Conservation (phyloP, 768 basidiomycete species). For the Hydnomerulius pinastri region DNA sequence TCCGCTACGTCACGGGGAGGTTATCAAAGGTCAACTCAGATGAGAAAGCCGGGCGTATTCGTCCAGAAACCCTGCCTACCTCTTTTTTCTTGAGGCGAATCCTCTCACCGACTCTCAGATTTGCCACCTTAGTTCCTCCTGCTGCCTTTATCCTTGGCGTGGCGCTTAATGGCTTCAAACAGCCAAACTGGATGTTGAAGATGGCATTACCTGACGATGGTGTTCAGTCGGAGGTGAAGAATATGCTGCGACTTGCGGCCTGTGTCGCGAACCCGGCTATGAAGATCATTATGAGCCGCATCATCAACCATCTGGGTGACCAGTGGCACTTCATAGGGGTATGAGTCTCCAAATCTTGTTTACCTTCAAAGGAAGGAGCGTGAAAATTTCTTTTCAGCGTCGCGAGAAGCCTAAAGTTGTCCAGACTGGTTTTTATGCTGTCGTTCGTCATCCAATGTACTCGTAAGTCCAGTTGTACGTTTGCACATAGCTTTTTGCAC, state of each 20-base stretch:
- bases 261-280: conserved; percentile 19
- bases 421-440: conserved; percentile 33
- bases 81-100: conserved; percentile 22
- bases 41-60: conserved; percentile 14
- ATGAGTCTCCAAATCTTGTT: neutral
- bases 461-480: conserved; percentile 8
- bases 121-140: conserved; percentile 20
- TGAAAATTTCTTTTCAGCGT: conserved; percentile 18
- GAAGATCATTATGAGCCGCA: neutral
- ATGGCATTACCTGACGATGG: conserved; percentile 17
- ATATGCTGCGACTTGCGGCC: conserved; percentile 15
- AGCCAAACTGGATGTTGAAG: conserved; percentile 31
- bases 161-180: conserved; percentile 24
- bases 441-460: conserved; percentile 35
- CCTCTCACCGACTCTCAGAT: conserved; percentile 26
- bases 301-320: conserved; percentile 19
- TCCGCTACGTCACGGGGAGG: neutral
- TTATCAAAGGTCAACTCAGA: neutral
- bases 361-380: conserved; percentile 8
- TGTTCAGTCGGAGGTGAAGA: conserved; percentile 10
- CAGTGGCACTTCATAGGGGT: conserved; percentile 33
- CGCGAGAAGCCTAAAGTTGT: conserved; percentile 34
- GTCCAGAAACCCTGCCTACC: conserved; percentile 11
- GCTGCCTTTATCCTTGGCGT: conserved; percentile 25
- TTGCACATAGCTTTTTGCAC: neutral